Evolutionary conservation across 2,329 filamentous ascomycete species (phyloP), one percentile per base, ranked within the genome.

Genomic region (Ophiobolus disseminans): DNA sequence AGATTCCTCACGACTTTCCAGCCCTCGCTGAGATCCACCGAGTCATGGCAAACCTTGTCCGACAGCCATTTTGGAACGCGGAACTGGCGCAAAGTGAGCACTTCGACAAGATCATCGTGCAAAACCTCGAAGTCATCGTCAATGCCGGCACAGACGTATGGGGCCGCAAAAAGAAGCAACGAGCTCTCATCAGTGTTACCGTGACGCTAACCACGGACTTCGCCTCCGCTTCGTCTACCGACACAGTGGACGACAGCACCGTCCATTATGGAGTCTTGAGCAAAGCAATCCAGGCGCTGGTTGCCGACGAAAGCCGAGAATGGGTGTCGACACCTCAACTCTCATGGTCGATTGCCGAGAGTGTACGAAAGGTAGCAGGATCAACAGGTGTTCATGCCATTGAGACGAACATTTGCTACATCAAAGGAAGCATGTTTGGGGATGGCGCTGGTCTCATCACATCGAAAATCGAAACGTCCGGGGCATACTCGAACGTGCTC

Each of bases 241-340:
- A 92, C 73, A 74, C 75, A 7, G 80, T 92, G 25, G 81, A 84
- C 36, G 71, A 73, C n/a, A 88, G 88, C 65, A 91, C 89, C 2
- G 83, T 91, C 19, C 87, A 92, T 74, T 92, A 92, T 63, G 88
- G 89, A 2, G 79, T 76, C 8, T 77, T 91, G 11, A 86, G 84
- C 74, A 90, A 91, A 73, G 77, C 78, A 0, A 77, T 91, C 11
- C 73, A 87, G 23, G 69, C 72, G 19, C 75, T 74, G 10, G 65
- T 86, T 20, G 69, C 73, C 36, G 53, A 69, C 2, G 34, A 46
- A 7, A 39, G 39, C 13, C 30, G 35, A 10, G 41, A 46, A 2
- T 73, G 69, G 69, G 54, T 57, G 20, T 56, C 55, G 8, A 66
- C 65, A 1, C 50, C 49, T 23, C 59, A 61, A 2, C 44, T 74